Conservation (phyloP, 495 filamentous ascomycete genomes). For the Talaromyces borbonicus region DNA sequence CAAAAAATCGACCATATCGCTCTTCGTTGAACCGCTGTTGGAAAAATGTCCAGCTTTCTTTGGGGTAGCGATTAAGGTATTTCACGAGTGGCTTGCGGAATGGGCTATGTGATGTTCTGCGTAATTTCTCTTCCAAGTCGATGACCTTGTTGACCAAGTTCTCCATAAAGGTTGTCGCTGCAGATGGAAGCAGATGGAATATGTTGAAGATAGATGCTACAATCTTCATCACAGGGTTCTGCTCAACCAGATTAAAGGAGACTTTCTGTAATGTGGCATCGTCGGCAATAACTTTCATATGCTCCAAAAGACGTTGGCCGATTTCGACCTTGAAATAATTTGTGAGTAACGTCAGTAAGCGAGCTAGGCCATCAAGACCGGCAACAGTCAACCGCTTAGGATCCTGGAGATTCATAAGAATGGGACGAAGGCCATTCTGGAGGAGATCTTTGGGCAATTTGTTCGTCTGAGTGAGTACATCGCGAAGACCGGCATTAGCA, state of each 20-base stretch:
- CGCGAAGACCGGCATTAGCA: constrained; percentile 76
- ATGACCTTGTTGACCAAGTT: constrained; percentile 79
- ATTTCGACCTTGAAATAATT: constrained; percentile 99
- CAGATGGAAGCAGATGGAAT: constrained; percentile 85
- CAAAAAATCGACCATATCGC: constrained; percentile 87
- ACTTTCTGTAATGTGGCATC: constrained; percentile 70
- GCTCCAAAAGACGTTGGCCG: constrained; percentile 77
- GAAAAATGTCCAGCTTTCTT: constrained; percentile 76
- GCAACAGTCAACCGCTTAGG: constrained; percentile 81
- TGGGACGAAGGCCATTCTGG: constrained; percentile 87
- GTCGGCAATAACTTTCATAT: constrained; percentile 87
- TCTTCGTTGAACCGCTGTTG: constrained; percentile 64
- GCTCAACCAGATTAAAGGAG: constrained; percentile 88
- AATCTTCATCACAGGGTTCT: constrained; percentile 82
- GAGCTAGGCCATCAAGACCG: constrained; percentile 82
- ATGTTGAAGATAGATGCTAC: constrained; percentile 91
- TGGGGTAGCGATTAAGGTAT: constrained; percentile 86
- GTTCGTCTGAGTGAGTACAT: constrained; percentile 74
- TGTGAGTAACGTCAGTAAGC: constrained; percentile 79
- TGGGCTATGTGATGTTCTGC: constrained; percentile 85
- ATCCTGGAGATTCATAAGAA: constrained; percentile 91
- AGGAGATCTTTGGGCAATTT: constrained; percentile 93
- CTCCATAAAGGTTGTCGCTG: constrained; percentile 84
- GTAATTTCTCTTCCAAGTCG: constrained; percentile 74
- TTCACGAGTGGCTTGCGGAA: constrained; percentile 89